Percentiles rank a stretch among this genome's conserved stretches.
Conservation (phyloP, 1,284 basidiomycete genomes). For the Xerocomus nothofagi region DNA sequence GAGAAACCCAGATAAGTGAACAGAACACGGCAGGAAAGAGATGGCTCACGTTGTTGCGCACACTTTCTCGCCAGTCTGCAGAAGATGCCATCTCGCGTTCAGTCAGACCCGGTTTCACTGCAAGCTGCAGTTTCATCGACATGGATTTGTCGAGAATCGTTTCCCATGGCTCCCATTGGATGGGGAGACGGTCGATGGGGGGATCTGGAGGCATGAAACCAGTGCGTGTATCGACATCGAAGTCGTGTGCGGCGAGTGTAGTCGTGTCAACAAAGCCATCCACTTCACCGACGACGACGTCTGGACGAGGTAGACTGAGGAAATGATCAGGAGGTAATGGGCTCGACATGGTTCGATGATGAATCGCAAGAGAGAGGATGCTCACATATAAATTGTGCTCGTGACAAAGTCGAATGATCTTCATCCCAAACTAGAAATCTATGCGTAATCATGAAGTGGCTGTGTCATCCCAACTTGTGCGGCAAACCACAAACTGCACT, state of each 20-base stretch:
- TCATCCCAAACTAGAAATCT: background rate
- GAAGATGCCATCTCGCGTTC: conserved; percentile 47
- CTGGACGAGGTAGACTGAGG: conserved; percentile 62
- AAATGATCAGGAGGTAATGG: conserved; percentile 58
- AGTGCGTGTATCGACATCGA: conserved; percentile 89
- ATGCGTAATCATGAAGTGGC: background rate
- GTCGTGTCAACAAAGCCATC: conserved; percentile 68
- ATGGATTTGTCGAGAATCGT: conserved; percentile 52
- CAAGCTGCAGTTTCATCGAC: conserved; percentile 53
- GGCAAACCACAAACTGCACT: too few relatives aligned
- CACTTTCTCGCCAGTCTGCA: conserved; percentile 60
- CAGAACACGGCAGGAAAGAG: background rate
- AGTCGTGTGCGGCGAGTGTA: conserved; percentile 90
- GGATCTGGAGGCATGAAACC: conserved; percentile 90
- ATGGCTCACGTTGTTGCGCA: conserved; percentile 56
- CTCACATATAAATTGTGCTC: background rate
- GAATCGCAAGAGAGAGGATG: background rate
- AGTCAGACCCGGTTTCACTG: conserved; percentile 46
- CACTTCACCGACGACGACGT: conserved; percentile 36
- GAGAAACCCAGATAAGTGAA: background rate
- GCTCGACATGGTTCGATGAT: conserved; percentile 9
- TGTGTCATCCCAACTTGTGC: too few relatives aligned
- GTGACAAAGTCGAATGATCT: background rate
- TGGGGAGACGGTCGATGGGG: conserved; percentile 65
- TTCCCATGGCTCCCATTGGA: conserved; percentile 75